Conservation (phyloP, 148 eudicot genomes). For the Camellia granthamiana region DNA sequence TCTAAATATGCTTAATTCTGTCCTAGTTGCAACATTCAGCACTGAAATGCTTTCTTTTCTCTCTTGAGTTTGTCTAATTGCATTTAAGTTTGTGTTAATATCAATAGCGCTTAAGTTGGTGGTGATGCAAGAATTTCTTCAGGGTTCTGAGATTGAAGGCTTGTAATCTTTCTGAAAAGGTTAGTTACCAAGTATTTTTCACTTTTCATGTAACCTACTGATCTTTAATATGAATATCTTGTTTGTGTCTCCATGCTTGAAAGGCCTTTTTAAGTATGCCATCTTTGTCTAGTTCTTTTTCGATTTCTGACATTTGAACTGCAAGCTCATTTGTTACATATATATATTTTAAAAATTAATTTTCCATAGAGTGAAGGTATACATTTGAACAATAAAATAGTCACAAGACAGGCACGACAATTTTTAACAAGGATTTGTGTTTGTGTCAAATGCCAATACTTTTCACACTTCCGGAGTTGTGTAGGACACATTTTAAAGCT, state of each 20-base stretch:
- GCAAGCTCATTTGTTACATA: too few species aligned
- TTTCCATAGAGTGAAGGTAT: too few species aligned
- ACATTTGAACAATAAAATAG: too few species aligned
- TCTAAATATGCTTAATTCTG: not conserved
- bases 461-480: not conserved
- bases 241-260: not conserved
- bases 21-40: not conserved
- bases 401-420: too few species aligned
- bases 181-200: slow-evolving; percentile 19
- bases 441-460: not conserved
- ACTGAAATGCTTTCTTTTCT: slow-evolving; percentile 4
- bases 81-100: not conserved
- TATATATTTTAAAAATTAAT: too few species aligned
- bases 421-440: not conserved
- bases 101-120: not conserved
- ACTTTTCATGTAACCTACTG: not conserved
- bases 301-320: too few species aligned
- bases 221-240: not conserved
- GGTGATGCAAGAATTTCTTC: slow-evolving; percentile 23
- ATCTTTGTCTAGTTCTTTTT: too few species aligned
- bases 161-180: slow-evolving; percentile 63
- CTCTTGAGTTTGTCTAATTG: not conserved
- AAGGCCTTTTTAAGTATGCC: not conserved
- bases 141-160: slow-evolving; percentile 62
- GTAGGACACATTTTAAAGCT: too few species aligned